Base-by-base conservation (phyloP, 805 yeast species). In the Saccharomycopsis javanensis region DNA sequence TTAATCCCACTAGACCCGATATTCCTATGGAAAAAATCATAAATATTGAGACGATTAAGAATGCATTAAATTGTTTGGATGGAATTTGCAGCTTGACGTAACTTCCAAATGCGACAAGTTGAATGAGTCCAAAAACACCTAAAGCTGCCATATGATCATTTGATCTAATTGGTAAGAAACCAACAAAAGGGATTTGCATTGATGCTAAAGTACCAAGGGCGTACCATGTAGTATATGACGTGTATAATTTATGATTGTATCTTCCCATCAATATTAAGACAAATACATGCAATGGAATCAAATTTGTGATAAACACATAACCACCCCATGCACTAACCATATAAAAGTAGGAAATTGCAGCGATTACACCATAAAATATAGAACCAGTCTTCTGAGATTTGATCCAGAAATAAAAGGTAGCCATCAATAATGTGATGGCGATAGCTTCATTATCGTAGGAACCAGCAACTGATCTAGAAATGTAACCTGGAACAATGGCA, bases 321-420 rank as follows among this genome's bases (percentile, higher is more conserved):
- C 99, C 99, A 76, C 99, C 99, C 97, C 99, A 91, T 11, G 99
- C 99, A 52, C 96, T 84, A 55, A 94, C 99, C 99, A 94, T 94
- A 78, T 94, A 94, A 72, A 95, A 94, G 75, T 95, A 94, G 65
- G 83, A 86, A 34, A 89, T 69, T 1, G 99, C 96, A 30, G 97
- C 83, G 64, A 86, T 73, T 2, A 92, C 76, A 10, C 89, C 94
- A 76, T 83, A 88, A 63, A 88, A 78, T 16, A 91, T 83, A 1
- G 96, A 88, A 51, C 99, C 99, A 42, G 86, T 76, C 71, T 92
- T 92, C 71, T 88, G 80, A 11, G 97, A 85, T 73, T 90, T 91
- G 72, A 94, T 86, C 99, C 99, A 94, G 60, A 89, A 79, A 77
- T 82, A 91, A 71, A 95, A 94, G 5, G 99, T 88, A 35, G 91